Evolutionary conservation across 2,329 filamentous ascomycete genomes (phyloP), one percentile per base, ranked within the genome.

Genomic region (Emmonsiellopsis sp.): DNA sequence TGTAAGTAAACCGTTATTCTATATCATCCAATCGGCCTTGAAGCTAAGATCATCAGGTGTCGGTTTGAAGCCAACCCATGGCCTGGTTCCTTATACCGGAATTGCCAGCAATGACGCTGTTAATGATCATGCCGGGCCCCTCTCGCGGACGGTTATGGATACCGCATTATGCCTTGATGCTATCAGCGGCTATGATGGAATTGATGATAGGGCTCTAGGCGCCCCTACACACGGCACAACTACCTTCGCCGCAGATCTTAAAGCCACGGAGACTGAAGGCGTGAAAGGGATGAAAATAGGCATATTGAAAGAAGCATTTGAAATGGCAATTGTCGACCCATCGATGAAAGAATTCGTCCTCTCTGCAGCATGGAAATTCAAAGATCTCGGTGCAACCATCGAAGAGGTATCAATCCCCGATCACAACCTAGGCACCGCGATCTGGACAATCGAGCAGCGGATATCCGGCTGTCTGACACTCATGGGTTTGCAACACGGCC

Each of bases 381-480:
- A 64, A 39, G 61, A 67, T 0, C 66, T 81, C 0, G 79, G 79
- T 0, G 79, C 79, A 4, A 67, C 58, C 0, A 68, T 82, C 0
- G 71, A 74, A 32, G 73, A 80, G 49, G 66, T 81, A 1, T 78
- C 75, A 0, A 66, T 82, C 9, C 78, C 78, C 9, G 57, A 64
- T 0, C 77, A 81, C 60, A 57, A 64, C 13, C 60, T 70, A 11
- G 77, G 71, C 0, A 68, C 74, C 0, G 63, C 71, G 0, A 73
- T 80, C 56, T 80, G 77, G 75, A 77, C 77, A 77, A 79, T 66
- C 6, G 62, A 77, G 56, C 71, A 66, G 33, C 68, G 72, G 11
- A 73, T 77, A 36, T 66, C 74, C 0, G 74, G 75, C 1, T 64
- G 73, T 1, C 62, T 68, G 71, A 63, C 63, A 75, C 58, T 71